Base-by-base conservation (phyloP, 176 grass and related monocot genomes). In the Lolium perenne region DNA sequence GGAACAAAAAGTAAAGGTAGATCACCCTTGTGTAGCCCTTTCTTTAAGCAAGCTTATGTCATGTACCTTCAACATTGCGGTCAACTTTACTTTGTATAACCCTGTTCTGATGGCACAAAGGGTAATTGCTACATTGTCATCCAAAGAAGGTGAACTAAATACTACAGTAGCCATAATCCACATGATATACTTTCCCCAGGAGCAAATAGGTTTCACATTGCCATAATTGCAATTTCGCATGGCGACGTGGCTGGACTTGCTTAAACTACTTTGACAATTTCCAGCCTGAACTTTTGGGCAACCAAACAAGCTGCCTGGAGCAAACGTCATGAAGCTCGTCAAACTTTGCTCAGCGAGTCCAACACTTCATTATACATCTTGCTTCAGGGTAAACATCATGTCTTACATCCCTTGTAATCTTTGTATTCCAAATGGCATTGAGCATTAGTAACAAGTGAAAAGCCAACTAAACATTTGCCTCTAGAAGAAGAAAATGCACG, bases 401-500 rank as follows among this genome's bases (percentile, higher is more conserved):
- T 8, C 47, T 38, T 72, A 38, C 17, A 21, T 20, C 43, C 38
- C 67, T 85, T 85, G 2, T 23, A 82, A 49, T 85, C 54, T 64
- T 82, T 21, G 32, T 41, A 86, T 13, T 56, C 21, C 32, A 82
- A 6, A 58, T 81, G 81, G 51, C 64, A 81, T 15, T 12, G 38
- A 48, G 49, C 26, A 71, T 23, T 4, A 22, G 17, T 66, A 86
- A 71, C 38, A 86, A 64, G 21, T 47, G 6, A 69, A 50, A 78
- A 45, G 3, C 51, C 15, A 25, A 48, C 10, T 38, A 35, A 77
- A 32, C 10, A 38, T 41, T 38, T 6, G 13, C 15, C 50, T 71
- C 81, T 84, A 97, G 74, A 98, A 98, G 26, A 92, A 84, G 82
- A 75, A 87, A 87, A 94, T 78, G 58, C 96, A 98, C 2, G 64